Conservation (phyloP, 2,329 filamentous ascomycete genomes). For the Epichloe sibirici region DNA sequence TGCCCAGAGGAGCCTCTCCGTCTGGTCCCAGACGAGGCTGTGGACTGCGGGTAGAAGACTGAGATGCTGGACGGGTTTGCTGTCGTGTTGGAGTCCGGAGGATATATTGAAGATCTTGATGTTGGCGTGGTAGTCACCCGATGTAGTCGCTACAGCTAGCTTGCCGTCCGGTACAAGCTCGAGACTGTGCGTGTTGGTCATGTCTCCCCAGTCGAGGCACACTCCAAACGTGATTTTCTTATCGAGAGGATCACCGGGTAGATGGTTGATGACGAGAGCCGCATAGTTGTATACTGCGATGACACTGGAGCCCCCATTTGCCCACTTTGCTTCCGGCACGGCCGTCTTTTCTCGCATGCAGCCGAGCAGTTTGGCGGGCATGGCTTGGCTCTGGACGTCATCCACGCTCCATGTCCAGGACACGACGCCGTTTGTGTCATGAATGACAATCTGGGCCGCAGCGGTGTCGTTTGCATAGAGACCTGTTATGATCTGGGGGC, state of each 20-base stretch:
- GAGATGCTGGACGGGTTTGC: background rate
- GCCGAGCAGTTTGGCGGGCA: background rate
- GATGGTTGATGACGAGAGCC: slow-evolving; percentile 3
- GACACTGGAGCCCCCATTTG: background rate
- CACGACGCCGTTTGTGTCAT: background rate
- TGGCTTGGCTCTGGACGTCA: background rate
- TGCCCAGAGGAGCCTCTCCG: background rate
- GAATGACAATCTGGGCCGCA: background rate
- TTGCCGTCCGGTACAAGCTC: background rate
- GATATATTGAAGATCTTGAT: slow-evolving; percentile 1
- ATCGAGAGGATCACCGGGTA: background rate
- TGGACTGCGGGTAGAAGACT: background rate
- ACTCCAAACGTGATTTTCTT: slow-evolving; percentile 1
- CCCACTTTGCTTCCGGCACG: slow-evolving; percentile 1
- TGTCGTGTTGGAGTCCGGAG: background rate
- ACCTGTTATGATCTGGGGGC: background rate
- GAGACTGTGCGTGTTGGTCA: slow-evolving; percentile 1
- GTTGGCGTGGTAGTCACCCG: background rate
- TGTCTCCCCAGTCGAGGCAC: background rate
- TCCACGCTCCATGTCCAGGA: slow-evolving; percentile 3
- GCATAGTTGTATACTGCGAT: background rate
- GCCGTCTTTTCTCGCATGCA: background rate
- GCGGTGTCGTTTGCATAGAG: background rate
- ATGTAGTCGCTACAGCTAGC: slow-evolving; percentile 1
- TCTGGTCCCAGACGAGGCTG: background rate